Base-by-base conservation (phyloP, 345 rosid species). In the Dipteronia dyeriana region DNA sequence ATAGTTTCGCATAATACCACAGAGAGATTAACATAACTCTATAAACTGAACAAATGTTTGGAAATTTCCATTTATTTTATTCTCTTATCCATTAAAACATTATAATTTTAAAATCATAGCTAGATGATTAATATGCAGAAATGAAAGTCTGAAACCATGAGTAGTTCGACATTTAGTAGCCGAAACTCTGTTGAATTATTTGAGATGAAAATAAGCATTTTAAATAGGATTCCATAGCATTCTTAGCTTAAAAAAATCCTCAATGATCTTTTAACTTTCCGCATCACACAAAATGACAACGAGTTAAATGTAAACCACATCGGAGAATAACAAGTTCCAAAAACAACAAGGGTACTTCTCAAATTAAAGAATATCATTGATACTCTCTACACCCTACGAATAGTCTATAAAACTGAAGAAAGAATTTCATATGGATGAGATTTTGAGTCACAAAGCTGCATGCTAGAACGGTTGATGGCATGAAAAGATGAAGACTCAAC, bases 351-450 rank as follows among this genome's bases (percentile, higher is more conserved):
- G 49, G 56, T 10, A 14, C 6, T 16, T 51, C 19, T 51, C 4
- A 4, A 51, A 26, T 26, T 17, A 70, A 31, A 20, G 19, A 71
- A 19, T 10, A 2, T 34, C 9, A 34, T 43, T 31, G 17, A 3
- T 71, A 25, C 0, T 11, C 12, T 41, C 39, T 14, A 5, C 17
- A 13, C 8, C 26, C 64, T 8, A 53, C 1, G 7, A 71, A 54
- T 29, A 54, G 47, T 71, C 51, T 54, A 49, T 64, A 54, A 68
- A 69, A 49, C 26, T 70, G 16, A 70, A 47, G 41, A 8, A 70
- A 51, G 39, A 70, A 29, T 17, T 70, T 22, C 45, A 53, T 4
- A 19, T 2, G 49, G 49, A 56, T 34, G 51, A 11, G 22, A 39
- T 71, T 71, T 71, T 54, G 8, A n/a, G 65, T 25, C 51, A 12